A percentile compares a stretch with the other conserved stretches of the same genome.
phyloP scores from a whole-genome alignment of 2,329 filamentous ascomycete genomes.

The Chaetomiaceae sp. region DNA sequence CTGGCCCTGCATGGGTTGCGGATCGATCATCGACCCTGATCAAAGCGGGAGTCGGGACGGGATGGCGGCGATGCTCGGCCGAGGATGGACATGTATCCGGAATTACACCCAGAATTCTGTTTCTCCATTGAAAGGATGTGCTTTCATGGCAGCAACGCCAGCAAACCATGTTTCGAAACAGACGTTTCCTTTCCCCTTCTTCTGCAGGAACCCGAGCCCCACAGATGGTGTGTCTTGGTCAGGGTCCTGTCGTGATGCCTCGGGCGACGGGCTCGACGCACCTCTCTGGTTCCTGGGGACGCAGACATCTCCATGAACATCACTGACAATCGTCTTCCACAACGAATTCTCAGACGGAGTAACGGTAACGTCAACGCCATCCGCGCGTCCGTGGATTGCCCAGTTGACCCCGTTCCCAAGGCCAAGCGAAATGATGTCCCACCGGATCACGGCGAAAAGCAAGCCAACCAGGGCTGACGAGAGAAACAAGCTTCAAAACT shows the following conservation, averaged over 20 bases:
- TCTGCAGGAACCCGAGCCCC: not conserved
- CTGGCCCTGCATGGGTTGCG: no score
- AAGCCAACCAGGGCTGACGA: not conserved
- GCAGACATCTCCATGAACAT: not conserved
- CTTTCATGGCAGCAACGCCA: not conserved
- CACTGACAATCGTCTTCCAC: not conserved
- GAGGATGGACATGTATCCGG: no score
- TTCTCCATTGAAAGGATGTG: no score
- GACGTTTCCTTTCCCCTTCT: not conserved
- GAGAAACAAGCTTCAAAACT: not conserved
- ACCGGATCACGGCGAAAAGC: not conserved
- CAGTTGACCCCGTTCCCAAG: not conserved
- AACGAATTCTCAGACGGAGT: not conserved
- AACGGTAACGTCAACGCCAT: no score
- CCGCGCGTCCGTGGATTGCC: no score
- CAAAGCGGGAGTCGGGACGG: no score
- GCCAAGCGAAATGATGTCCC: conserved; percentile 12
- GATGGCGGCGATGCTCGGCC: no score
- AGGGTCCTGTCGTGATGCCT: not conserved
- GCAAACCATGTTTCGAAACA: conserved; percentile 9
- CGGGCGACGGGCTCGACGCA: not conserved
- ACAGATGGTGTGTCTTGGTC: conserved; percentile 1
- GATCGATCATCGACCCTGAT: no score
- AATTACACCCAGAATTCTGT: no score
- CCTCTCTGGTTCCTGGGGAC: not conserved